Percentiles rank a stretch among this genome's conserved stretches.
Conservation (phyloP, 148 eudicot species). For the Oxyria digyna region DNA sequence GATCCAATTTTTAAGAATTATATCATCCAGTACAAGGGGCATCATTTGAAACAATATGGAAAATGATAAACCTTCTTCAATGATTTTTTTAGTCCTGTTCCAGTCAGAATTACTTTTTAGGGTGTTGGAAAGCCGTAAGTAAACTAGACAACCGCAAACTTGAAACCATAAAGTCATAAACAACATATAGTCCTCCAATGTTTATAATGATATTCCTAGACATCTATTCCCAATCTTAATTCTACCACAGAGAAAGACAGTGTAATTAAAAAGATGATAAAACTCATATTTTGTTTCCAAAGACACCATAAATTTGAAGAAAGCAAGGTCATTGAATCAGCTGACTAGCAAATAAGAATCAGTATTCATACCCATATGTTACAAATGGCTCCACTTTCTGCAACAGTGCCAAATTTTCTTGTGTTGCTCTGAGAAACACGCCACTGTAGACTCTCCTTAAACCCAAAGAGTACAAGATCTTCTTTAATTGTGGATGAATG, state of each 20-base stretch:
- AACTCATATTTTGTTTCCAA: not conserved
- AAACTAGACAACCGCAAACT: not conserved
- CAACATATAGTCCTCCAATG: not conserved
- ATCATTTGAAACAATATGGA: not conserved
- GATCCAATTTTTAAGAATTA: not conserved
- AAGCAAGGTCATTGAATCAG: not conserved
- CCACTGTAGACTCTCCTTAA: constrained; percentile 52
- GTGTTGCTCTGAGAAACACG: constrained; percentile 72
- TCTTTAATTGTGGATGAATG: constrained; percentile 57
- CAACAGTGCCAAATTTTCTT: constrained; percentile 46
- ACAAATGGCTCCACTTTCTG: constrained; percentile 80
- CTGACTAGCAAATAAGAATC: not conserved
- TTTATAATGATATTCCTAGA: not conserved
- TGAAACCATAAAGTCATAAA: not conserved
- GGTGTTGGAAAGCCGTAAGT: too few species aligned
- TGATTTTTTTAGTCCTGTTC: too few species aligned
- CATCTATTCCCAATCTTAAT: not conserved
- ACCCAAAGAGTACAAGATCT: constrained; percentile 51
- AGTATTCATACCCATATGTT: constrained; percentile 62
- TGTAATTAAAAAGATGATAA: not conserved
- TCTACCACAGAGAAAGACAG: not conserved
- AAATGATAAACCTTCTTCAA: not conserved
- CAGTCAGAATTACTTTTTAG: too few species aligned
- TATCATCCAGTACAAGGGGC: not conserved
- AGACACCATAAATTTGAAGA: not conserved